Conservation (phyloP, 768 basidiomycete genomes). For the Tricholoma terreum region DNA sequence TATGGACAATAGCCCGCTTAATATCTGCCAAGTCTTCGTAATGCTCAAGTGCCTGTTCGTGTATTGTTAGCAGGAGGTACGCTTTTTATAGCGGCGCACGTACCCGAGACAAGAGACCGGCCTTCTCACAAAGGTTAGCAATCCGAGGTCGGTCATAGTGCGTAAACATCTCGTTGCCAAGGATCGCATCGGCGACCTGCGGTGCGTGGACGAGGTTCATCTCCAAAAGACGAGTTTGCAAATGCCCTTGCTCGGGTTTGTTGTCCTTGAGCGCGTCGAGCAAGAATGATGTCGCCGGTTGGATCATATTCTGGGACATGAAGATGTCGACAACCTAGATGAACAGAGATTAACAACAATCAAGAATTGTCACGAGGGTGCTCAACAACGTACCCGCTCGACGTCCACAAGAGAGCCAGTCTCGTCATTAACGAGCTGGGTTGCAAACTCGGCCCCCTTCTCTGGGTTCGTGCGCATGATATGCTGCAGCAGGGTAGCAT, state of each 20-base stretch:
- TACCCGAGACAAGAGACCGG: conserved; percentile 90
- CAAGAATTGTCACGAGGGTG: not conserved
- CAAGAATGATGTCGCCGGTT: conserved; percentile 97
- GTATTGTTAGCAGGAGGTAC: not conserved
- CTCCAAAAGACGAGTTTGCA: conserved; percentile 95
- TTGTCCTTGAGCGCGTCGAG: conserved; percentile 98
- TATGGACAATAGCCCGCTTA: conserved; percentile 96
- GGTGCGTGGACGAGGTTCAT: conserved; percentile 98
- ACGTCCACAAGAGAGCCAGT: conserved; percentile 88
- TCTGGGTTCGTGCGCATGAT: conserved; percentile 96
- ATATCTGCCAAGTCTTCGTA: conserved; percentile 99
- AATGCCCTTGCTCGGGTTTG: conserved; percentile 91
- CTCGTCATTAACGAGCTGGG: conserved; percentile 91
- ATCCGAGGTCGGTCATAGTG: conserved; percentile 96
- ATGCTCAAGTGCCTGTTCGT: conserved; percentile 86
- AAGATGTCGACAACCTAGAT: conserved; percentile 92
- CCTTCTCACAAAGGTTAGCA: conserved; percentile 98
- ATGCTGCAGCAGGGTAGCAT: conserved; percentile 88
- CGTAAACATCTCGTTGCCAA: conserved; percentile 97
- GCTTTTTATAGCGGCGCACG: conserved; percentile 22
- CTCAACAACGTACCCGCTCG: conserved; percentile 61
- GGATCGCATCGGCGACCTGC: conserved; percentile 97
- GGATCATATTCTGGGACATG: conserved; percentile 99
- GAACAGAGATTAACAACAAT: not conserved
- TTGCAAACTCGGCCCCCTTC: conserved; percentile 98